Conservation (phyloP, 805 yeast genomes). For the Starmerella floris region DNA sequence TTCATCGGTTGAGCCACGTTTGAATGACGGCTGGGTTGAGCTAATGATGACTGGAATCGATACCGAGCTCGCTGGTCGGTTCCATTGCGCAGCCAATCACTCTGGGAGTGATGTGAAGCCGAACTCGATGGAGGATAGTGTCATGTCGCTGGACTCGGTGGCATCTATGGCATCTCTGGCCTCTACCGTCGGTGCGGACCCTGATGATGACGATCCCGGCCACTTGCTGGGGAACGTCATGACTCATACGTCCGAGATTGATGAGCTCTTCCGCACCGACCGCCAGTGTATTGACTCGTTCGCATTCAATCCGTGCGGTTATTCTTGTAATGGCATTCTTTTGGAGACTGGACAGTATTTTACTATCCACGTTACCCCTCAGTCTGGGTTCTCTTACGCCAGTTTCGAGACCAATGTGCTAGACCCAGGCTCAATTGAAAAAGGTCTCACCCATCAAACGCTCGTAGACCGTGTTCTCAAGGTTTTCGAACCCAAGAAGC, state of each 20-base stretch:
- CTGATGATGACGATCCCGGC: conserved; percentile 56
- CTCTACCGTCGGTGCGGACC: conserved; percentile 27
- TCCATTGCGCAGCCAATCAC: conserved; percentile 28
- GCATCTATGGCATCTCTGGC: conserved; percentile 22
- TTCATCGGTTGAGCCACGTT: not conserved
- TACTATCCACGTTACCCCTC: conserved; percentile 91
- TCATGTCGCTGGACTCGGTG: conserved; percentile 24
- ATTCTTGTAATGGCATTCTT: conserved; percentile 71
- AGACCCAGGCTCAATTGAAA: conserved; percentile 27
- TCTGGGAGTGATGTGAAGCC: not conserved
- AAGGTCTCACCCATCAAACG: conserved; percentile 33
- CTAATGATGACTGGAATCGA: conserved; percentile 78
- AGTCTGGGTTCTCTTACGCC: conserved; percentile 87
- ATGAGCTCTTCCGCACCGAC: conserved; percentile 38
- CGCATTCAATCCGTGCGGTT: conserved; percentile 89
- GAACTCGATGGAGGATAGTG: conserved; percentile 19
- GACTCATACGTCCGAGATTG: conserved; percentile 49
- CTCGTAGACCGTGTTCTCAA: conserved; percentile 47
- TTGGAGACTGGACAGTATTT: conserved; percentile 45
- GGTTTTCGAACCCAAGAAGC: conserved; percentile 62
- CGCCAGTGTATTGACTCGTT: conserved; percentile 57
- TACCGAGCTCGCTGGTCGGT: conserved; percentile 42
- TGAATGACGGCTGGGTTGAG: conserved; percentile 33
- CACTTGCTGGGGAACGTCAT: conserved; percentile 63
- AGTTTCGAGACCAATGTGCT: conserved; percentile 85